phyloP scores from a whole-genome alignment of 2,329 filamentous ascomycete species.

The Fusarium sterilihyphosum region DNA sequence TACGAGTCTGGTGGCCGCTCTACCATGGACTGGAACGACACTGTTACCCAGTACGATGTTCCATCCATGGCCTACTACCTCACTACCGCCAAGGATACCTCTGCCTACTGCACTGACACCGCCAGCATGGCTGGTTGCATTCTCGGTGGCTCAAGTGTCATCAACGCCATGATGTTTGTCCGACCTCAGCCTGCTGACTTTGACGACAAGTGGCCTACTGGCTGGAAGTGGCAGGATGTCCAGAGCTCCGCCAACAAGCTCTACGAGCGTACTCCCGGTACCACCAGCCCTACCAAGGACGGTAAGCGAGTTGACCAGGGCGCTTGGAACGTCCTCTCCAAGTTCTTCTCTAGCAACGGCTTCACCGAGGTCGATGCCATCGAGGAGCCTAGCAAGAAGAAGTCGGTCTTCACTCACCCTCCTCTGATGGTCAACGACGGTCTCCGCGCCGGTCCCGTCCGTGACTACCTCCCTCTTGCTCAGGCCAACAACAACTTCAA shows the following conservation, averaged over 20 bases:
- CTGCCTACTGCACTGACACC: conserved; percentile 72
- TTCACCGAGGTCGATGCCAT: conserved; percentile 73
- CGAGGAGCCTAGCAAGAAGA: conserved; percentile 70
- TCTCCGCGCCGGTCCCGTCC: conserved; percentile 75
- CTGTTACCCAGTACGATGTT: conserved; percentile 76
- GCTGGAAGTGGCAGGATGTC: conserved; percentile 72
- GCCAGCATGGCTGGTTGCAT: conserved; percentile 79
- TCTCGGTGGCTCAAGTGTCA: conserved; percentile 72
- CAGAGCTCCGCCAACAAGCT: conserved; percentile 66
- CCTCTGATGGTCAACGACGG: conserved; percentile 65
- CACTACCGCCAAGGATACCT: conserved; percentile 69
- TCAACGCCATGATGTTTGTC: conserved; percentile 77
- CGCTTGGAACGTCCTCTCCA: conserved; percentile 70
- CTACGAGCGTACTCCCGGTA: conserved; percentile 77
- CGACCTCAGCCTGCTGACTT: conserved; percentile 73
- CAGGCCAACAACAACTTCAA: conserved; percentile 70
- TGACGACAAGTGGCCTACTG: conserved; percentile 76
- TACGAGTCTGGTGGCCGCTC: conserved; percentile 74
- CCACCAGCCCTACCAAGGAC: conserved; percentile 72
- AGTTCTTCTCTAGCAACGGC: conserved; percentile 67
- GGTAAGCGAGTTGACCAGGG: conserved; percentile 73
- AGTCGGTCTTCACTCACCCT: conserved; percentile 69
- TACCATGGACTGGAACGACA: conserved; percentile 70
- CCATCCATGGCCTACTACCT: conserved; percentile 78
- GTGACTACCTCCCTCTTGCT: conserved; percentile 75